Evolutionary conservation across 805 yeast species (phyloP).

Genomic region (Ogataea degrootiae): DNA sequence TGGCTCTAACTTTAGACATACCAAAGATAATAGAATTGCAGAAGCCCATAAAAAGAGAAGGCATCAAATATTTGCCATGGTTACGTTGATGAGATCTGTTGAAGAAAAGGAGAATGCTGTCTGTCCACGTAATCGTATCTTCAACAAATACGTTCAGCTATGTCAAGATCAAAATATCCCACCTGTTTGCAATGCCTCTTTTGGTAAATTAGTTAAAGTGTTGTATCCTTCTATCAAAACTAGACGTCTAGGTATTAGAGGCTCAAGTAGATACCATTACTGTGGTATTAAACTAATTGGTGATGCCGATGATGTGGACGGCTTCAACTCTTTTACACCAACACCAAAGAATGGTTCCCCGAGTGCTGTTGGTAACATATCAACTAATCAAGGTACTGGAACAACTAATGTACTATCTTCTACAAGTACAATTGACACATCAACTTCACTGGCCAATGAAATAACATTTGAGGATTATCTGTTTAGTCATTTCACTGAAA

Average conservation of each 20-base stretch:
- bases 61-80: slow-evolving; percentile 76
- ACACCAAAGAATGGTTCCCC: slow-evolving; percentile 15
- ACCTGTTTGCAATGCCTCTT: slow-evolving; percentile 70
- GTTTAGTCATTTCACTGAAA: slow-evolving; percentile 8
- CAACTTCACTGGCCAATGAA: neutral
- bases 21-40: slow-evolving; percentile 16
- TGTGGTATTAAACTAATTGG: slow-evolving; percentile 59
- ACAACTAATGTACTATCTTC: neutral
- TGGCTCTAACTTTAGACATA: slow-evolving; percentile 8
- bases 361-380: neutral
- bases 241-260: slow-evolving; percentile 76
- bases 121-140: slow-evolving; percentile 63
- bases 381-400: neutral
- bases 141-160: slow-evolving; percentile 56
- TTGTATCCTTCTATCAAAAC: slow-evolving; percentile 65
- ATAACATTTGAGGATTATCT: slow-evolving; percentile 10
- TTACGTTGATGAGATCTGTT: slow-evolving; percentile 70
- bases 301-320: slow-evolving; percentile 28
- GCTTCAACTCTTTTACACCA: slow-evolving; percentile 9
- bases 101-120: slow-evolving; percentile 44
- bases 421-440: slow-evolving; percentile 1
- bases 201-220: slow-evolving; percentile 68
- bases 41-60: slow-evolving; percentile 43
- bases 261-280: slow-evolving; percentile 80
- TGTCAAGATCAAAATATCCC: slow-evolving; percentile 50